phyloP scores from a whole-genome alignment of 2,329 filamentous ascomycete species.

The Madurella fahalii region DNA sequence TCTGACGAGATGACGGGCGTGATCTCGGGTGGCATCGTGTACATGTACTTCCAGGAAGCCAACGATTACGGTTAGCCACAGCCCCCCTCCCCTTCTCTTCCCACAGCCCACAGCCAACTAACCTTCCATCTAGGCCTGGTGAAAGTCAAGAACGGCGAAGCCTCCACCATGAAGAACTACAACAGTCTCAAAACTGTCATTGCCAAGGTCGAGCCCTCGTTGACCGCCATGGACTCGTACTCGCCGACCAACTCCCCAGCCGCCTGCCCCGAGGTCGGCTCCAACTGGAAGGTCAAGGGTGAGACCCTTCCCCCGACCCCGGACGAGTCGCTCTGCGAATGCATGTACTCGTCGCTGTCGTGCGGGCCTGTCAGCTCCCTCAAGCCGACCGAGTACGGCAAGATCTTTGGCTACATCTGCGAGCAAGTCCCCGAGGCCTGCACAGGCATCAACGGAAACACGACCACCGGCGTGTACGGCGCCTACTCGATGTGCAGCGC shows the following conservation, averaged over 20 bases:
- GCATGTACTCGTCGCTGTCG: slow-evolving; percentile 71
- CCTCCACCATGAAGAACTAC: slow-evolving; percentile 70
- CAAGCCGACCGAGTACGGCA: slow-evolving; percentile 54
- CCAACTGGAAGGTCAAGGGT: slow-evolving; percentile 64
- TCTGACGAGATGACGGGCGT: slow-evolving; percentile 75
- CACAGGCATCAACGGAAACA: slow-evolving; percentile 64
- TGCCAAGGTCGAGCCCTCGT: slow-evolving; percentile 60
- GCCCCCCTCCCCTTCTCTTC: not conserved
- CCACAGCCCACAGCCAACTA: not conserved
- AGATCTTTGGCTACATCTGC: slow-evolving; percentile 73
- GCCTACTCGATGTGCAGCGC: slow-evolving; percentile 73
- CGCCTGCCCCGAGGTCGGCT: slow-evolving; percentile 64
- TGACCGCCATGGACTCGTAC: slow-evolving; percentile 65
- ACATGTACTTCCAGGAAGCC: slow-evolving; percentile 92
- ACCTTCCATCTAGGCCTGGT: slow-evolving; percentile 56
- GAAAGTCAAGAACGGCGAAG: slow-evolving; percentile 48
- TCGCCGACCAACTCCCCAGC: slow-evolving; percentile 66
- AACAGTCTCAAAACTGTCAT: slow-evolving; percentile 67
- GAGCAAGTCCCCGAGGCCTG: slow-evolving; percentile 55
- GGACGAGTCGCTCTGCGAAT: slow-evolving; percentile 73
- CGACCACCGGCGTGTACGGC: slow-evolving; percentile 65
- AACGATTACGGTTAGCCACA: slow-evolving; percentile 75
- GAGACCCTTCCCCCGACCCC: slow-evolving; percentile 74
- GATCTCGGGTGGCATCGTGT: slow-evolving; percentile 95
- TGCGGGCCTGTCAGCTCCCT: slow-evolving; percentile 64